Conservation (phyloP, 2,329 filamentous ascomycete genomes). For the Rhynchosporium secalis region DNA sequence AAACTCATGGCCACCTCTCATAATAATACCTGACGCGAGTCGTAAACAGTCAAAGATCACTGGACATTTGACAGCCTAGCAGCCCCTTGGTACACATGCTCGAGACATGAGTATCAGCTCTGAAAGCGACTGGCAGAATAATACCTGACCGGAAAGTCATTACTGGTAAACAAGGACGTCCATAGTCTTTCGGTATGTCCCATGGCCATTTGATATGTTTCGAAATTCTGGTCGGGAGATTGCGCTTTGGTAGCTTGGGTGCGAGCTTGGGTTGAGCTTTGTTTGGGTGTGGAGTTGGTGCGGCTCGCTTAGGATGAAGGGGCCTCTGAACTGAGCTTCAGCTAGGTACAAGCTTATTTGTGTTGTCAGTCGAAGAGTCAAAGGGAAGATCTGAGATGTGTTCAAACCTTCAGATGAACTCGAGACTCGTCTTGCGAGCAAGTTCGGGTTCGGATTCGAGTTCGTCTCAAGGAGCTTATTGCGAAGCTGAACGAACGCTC, state of each 20-base stretch:
- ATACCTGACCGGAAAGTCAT: background rate
- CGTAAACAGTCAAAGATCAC: background rate
- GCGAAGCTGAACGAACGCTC: too few species aligned
- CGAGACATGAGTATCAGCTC: background rate
- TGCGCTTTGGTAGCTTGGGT: background rate
- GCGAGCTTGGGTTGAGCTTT: constrained; percentile 4
- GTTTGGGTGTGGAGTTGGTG: constrained; percentile 5
- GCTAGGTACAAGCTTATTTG: too few species aligned
- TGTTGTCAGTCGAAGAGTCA: too few species aligned
- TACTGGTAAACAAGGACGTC: background rate
- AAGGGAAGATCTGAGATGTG: too few species aligned
- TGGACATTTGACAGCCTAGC: background rate
- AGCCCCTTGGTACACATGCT: constrained; percentile 1
- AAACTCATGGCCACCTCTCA: background rate
- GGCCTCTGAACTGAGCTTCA: too few species aligned
- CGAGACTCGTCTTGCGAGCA: too few species aligned
- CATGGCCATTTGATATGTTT: background rate
- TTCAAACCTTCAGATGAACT: too few species aligned
- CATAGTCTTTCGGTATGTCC: background rate
- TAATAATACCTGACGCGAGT: background rate
- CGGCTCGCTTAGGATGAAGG: background rate
- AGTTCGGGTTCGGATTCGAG: too few species aligned
- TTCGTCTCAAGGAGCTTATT: too few species aligned
- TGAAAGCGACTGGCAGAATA: background rate
- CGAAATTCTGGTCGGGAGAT: background rate